Percentiles rank a stretch among this genome's conserved stretches.
phyloP scores from a whole-genome alignment of 1,139 yeast species.

The Suhomyces terraborum region DNA sequence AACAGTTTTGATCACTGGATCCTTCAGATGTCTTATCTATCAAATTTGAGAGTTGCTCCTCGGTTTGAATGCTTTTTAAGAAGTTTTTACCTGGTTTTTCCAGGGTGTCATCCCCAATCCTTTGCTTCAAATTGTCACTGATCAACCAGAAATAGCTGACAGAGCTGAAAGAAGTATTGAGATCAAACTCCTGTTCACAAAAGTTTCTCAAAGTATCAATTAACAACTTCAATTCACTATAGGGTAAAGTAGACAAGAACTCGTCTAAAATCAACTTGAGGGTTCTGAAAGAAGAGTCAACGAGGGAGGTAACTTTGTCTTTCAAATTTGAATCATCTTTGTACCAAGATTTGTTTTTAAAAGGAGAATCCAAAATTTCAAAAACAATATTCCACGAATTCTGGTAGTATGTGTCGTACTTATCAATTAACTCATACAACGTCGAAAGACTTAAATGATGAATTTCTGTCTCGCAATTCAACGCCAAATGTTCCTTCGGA shows the following conservation, averaged over 20 bases:
- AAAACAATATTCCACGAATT: conserved; percentile 76
- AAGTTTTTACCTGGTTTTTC: not conserved
- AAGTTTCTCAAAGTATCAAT: conserved; percentile 74
- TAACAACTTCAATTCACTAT: conserved; percentile 57
- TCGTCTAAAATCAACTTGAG: conserved; percentile 83
- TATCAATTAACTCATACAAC: conserved; percentile 69
- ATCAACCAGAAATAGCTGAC: conserved; percentile 91
- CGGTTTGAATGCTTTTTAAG: conserved; percentile 14
- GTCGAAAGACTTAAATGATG: conserved; percentile 63
- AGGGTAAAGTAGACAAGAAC: conserved; percentile 71
- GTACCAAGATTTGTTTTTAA: conserved; percentile 33
- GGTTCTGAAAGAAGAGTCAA: conserved; percentile 73
- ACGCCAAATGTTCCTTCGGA: conserved; percentile 43
- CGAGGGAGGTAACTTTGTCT: conserved; percentile 49
- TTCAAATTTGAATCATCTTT: conserved; percentile 33
- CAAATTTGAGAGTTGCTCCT: conserved; percentile 19
- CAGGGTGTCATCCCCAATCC: conserved; percentile 16
- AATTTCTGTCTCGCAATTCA: conserved; percentile 65
- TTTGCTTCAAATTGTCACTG: conserved; percentile 65
- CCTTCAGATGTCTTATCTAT: conserved; percentile 9
- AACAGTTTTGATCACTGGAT: conserved; percentile 11
- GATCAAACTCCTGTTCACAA: conserved; percentile 66
- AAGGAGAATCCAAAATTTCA: conserved; percentile 67
- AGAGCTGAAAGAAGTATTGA: conserved; percentile 87
- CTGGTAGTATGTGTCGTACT: conserved; percentile 57